Base-by-base conservation (phyloP, 1,139 yeast genomes). In the Geotrichum candidum region DNA sequence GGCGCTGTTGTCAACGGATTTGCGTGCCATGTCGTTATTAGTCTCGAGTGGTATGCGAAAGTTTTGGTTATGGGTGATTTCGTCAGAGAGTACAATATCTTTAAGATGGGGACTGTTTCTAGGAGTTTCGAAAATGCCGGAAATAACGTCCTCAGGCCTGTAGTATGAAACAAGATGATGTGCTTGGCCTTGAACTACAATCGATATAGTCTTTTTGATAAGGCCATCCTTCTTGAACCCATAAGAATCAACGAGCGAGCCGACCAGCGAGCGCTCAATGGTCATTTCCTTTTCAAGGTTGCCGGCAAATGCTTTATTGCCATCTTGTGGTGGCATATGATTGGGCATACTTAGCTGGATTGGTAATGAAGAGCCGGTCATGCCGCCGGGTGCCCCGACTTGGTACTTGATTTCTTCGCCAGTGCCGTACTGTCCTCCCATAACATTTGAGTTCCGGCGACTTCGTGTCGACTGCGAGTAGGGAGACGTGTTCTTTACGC, bases 171-270 rank as follows among this genome's bases (percentile, higher is more conserved):
- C 85, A 60, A 91, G 75, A 71, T 92, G 97, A 62, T 88, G 82
- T 11, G 68, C 72, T 56, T 70, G 68, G 50, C 77, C 76, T 59
- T 73, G 68, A 61, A 76, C 69, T 3, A 83, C 82, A 22, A 90
- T 77, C 4, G 92, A 84, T 66, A 91, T 78, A 0, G 97, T 89
- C 73, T 90, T 90, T 73, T 91, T 91, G 64, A 90, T 84, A 57
- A 91, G 79, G 0, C 96, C 96, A 62, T 84, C 83, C 61, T 86
- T 88, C 70, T 86, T 86, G 70, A 87, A 86, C 6, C 87, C 86
- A 68, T 84, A 85, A 3, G 86, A 80, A 48, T 84, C 82, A 7
- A 82, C 82, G 53, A 84, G 73, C 0, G 87, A 83, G 3, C 87
- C 88, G 33, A 81, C 83, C 10, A 82, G 70, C 1, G 78, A 71